These are phyloP conservation scores for Geoglossum cookeanum DNA, from an alignment of 2,329 filamentous ascomycete genomes.

Conservation along the genomic window DNA sequence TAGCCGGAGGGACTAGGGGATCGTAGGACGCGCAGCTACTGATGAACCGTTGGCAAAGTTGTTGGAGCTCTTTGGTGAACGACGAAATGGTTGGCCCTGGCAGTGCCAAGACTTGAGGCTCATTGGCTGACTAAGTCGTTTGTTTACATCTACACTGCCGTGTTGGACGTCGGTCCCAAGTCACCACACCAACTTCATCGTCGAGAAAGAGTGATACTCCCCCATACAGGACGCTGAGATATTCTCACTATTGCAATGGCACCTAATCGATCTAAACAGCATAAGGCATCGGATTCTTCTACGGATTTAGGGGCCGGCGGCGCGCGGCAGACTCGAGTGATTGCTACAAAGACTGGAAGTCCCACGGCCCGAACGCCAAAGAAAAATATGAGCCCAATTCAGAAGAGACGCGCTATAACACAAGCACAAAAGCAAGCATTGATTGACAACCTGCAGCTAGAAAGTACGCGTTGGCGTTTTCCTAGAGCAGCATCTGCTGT, in stretches of 20 bases:
- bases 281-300: slow-evolving; percentile 1
- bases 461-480: slow-evolving; percentile 35
- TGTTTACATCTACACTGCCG: not conserved
- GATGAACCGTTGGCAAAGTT: not conserved
- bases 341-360: slow-evolving; percentile 16
- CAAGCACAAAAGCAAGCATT: slow-evolving; percentile 64
- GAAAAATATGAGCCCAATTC: slow-evolving; percentile 23
- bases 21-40: not conserved
- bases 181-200: not conserved
- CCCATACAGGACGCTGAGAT: not conserved
- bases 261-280: not conserved
- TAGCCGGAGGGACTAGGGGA: not conserved
- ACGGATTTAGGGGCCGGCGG: not conserved
- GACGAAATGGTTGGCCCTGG: not conserved
- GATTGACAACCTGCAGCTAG: slow-evolving; percentile 75
- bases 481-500: not conserved
- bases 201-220: not conserved
- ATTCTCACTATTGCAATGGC: not conserved
- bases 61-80: not conserved
- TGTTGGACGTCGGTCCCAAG: not conserved
- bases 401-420: slow-evolving; percentile 36
- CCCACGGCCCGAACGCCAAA: slow-evolving; percentile 39
- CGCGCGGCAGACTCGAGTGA: slow-evolving; percentile 19
- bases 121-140: not conserved
- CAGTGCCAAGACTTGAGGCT: not conserved